Conservation (phyloP, 306 rosid genomes). For the Cicer judaicum region DNA sequence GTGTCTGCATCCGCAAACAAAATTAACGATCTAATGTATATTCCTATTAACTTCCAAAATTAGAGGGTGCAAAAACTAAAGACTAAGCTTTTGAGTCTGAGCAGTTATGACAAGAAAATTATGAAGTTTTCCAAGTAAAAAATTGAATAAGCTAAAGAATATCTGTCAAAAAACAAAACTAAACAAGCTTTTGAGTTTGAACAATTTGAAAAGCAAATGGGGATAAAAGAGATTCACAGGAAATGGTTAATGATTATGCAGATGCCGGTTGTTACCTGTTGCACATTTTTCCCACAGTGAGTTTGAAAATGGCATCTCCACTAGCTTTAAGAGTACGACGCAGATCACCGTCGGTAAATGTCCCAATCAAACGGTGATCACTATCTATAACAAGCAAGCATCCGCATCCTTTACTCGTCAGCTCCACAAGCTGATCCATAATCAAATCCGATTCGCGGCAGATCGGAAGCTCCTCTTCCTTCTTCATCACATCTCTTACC, state of each 20-base stretch:
- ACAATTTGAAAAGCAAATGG: no score
- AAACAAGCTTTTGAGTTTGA: no score
- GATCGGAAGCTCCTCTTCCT: constrained; percentile 83
- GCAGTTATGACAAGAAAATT: neutral
- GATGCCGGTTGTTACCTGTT: constrained; percentile 59
- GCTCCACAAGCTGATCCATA: constrained; percentile 90
- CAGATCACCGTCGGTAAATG: constrained; percentile 95
- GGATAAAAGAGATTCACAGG: neutral
- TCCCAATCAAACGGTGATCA: constrained; percentile 68
- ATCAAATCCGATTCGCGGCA: constrained; percentile 86
- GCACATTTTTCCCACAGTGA: constrained; percentile 92
- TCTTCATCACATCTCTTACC: constrained; percentile 97
- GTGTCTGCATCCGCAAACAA: neutral
- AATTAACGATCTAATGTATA: neutral
- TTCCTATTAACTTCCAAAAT: neutral
- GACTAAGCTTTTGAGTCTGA: neutral
- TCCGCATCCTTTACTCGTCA: constrained; percentile 93
- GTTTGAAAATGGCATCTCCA: constrained; percentile 89
- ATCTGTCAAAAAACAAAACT: no score
- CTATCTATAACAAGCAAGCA: constrained; percentile 85
- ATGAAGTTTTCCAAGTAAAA: neutral
- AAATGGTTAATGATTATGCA: neutral
- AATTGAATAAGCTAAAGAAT: no score
- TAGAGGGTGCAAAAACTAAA: constrained; percentile 7
- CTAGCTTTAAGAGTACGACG: constrained; percentile 94